A percentile compares a stretch with the other conserved stretches of the same genome.
Conservation (phyloP, 345 rosid species). For the Aquilaria malaccensis region DNA sequence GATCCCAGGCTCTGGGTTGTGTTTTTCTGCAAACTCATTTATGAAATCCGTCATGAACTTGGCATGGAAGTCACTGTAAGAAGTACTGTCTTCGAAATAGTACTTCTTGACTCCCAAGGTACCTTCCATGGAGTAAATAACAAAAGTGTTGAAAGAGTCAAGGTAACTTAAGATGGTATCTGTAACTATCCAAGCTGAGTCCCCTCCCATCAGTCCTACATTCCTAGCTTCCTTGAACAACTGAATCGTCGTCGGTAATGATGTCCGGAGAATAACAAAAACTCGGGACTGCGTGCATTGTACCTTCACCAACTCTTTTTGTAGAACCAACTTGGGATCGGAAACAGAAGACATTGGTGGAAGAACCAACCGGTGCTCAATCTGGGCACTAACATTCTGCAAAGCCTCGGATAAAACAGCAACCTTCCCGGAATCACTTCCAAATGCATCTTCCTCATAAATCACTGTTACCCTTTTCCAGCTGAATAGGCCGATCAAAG, state of each 20-base stretch:
- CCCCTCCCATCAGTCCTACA: slow-evolving; percentile 28
- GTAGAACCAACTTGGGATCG: slow-evolving; percentile 21
- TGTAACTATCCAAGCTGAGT: slow-evolving; percentile 39
- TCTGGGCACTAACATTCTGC: slow-evolving; percentile 22
- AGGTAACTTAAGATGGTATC: slow-evolving; percentile 23
- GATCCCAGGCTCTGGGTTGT: slow-evolving; percentile 26
- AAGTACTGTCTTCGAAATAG: slow-evolving; percentile 10
- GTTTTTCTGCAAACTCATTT: slow-evolving; percentile 18
- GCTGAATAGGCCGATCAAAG: slow-evolving; percentile 17
- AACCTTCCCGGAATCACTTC: slow-evolving; percentile 23
- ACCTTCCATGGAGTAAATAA: slow-evolving; percentile 39
- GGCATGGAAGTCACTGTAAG: slow-evolving; percentile 16
- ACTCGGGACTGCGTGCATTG: slow-evolving; percentile 22
- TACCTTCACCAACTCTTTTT: slow-evolving; percentile 17
- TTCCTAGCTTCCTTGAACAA: slow-evolving; percentile 34
- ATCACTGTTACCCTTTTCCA: slow-evolving; percentile 34
- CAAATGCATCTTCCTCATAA: slow-evolving; percentile 30
- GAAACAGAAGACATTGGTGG: slow-evolving; percentile 13
- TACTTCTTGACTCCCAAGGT: slow-evolving; percentile 33
- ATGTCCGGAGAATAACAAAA: slow-evolving; percentile 39
- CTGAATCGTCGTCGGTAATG: slow-evolving; percentile 24
- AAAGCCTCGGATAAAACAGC: slow-evolving; percentile 26
- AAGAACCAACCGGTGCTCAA: slow-evolving; percentile 25
- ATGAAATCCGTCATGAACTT: slow-evolving; percentile 19
- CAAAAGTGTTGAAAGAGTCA: slow-evolving; percentile 28